Percentiles rank a stretch among this genome's conserved stretches.
These are phyloP conservation scores for Linnemannia exigua DNA, from an alignment of 192 early-diverging fungal species.

Conservation along the genomic window DNA sequence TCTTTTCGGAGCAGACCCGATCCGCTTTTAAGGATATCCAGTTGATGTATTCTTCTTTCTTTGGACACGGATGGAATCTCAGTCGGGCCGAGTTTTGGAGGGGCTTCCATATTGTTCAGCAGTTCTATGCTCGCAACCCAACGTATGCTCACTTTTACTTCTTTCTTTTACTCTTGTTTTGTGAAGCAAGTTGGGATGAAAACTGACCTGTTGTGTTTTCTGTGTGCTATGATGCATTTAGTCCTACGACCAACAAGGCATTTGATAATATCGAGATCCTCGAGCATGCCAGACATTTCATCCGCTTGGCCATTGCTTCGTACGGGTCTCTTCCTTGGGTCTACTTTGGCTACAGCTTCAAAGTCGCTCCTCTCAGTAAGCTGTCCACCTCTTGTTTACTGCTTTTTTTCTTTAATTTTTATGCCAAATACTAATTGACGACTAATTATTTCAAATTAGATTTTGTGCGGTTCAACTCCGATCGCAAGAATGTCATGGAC, in stretches of 20 bases:
- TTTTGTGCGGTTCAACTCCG: slow-evolving; percentile 57
- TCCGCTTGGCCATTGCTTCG: slow-evolving; percentile 59
- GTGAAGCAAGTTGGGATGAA: background rate
- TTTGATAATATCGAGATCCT: slow-evolving; percentile 49
- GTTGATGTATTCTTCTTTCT: slow-evolving; percentile 56
- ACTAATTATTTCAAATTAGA: slow-evolving; percentile 30
- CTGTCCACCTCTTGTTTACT: background rate
- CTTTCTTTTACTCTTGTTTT: background rate
- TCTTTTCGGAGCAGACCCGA: slow-evolving; percentile 54
- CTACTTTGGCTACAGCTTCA: slow-evolving; percentile 56
- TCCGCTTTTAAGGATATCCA: slow-evolving; percentile 59
- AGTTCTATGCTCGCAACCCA: slow-evolving; percentile 47
- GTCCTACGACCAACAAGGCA: slow-evolving; percentile 45
- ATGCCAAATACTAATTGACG: background rate
- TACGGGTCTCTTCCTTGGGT: slow-evolving; percentile 55
- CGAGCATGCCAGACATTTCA: slow-evolving; percentile 49
- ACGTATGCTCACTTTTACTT: slow-evolving; percentile 24
- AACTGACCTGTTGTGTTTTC: background rate
- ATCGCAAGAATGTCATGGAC: slow-evolving; percentile 55
- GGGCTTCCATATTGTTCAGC: slow-evolving; percentile 55
- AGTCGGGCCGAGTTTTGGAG: slow-evolving; percentile 53
- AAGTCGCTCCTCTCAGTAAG: slow-evolving; percentile 51
- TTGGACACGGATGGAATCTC: slow-evolving; percentile 60
- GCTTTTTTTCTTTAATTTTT: background rate
- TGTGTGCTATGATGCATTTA: background rate